Conservation (phyloP, 768 basidiomycete genomes). For the Suillus tomentosus region DNA sequence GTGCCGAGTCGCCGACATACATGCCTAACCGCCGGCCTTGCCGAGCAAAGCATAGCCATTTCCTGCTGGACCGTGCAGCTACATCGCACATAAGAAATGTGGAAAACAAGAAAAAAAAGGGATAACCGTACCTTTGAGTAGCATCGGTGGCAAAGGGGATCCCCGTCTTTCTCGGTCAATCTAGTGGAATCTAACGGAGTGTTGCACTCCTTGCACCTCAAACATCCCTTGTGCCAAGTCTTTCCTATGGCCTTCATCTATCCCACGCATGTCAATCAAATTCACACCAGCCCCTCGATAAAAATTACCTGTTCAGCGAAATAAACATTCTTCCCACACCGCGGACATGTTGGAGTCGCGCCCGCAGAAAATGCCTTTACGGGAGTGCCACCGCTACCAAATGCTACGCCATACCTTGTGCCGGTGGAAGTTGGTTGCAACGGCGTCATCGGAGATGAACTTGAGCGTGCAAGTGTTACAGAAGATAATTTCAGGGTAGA, state of each 20-base stretch:
- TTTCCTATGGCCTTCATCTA: slow-evolving; percentile 82
- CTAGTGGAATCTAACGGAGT: slow-evolving; percentile 70
- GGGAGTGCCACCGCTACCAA: slow-evolving; percentile 45
- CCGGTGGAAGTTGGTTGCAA: slow-evolving; percentile 56
- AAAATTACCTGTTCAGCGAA: slow-evolving; percentile 76
- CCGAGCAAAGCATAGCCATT: slow-evolving; percentile 74
- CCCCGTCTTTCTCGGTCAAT: slow-evolving; percentile 75
- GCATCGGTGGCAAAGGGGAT: slow-evolving; percentile 70
- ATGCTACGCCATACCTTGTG: slow-evolving; percentile 63
- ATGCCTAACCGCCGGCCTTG: slow-evolving; percentile 43
- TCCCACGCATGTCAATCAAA: slow-evolving; percentile 12
- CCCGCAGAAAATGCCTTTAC: slow-evolving; percentile 45
- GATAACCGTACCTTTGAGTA: slow-evolving; percentile 57
- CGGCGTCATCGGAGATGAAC: slow-evolving; percentile 21
- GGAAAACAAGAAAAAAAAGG: slow-evolving; percentile 1
- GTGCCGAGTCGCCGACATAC: not conserved
- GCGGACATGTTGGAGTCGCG: slow-evolving; percentile 63
- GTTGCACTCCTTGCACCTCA: slow-evolving; percentile 75
- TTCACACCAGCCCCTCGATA: not conserved
- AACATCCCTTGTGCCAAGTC: slow-evolving; percentile 76
- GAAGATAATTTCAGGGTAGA: slow-evolving; percentile 15
- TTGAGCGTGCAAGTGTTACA: slow-evolving; percentile 8
- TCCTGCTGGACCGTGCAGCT: slow-evolving; percentile 77
- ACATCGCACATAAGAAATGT: not conserved
- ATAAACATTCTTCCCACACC: slow-evolving; percentile 76